Percentiles rank a stretch among this genome's conserved stretches.
Conservation (phyloP, 148 eudicot genomes). For the Camellia granthamiana region DNA sequence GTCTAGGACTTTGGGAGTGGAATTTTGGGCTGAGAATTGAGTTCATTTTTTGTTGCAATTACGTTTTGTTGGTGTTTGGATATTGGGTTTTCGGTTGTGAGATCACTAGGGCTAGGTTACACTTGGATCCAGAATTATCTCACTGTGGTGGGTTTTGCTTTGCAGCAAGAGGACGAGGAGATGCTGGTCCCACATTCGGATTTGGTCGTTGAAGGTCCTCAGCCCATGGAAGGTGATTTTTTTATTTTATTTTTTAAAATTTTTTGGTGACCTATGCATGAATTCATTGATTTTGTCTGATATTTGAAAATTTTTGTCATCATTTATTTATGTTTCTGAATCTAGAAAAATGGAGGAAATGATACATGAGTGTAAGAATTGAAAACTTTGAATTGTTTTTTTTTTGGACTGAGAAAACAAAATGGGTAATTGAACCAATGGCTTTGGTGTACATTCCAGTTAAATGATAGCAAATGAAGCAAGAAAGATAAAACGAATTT, state of each 20-base stretch:
- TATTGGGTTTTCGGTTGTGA: conserved; percentile 8
- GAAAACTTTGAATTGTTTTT: neutral
- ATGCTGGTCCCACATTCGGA: conserved; percentile 85
- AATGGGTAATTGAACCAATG: neutral
- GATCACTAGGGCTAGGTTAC: conserved; percentile 19
- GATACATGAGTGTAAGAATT: neutral
- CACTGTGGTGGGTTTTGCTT: conserved; percentile 12
- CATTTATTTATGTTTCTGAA: neutral
- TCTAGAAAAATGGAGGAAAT: neutral
- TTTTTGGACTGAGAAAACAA: neutral
- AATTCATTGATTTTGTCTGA: conserved; percentile 15
- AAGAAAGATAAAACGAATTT: neutral
- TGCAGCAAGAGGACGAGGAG: conserved; percentile 81
- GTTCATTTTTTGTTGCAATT: conserved; percentile 14
- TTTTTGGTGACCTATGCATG: conserved; percentile 7
- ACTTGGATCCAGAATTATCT: conserved; percentile 8
- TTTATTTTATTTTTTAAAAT: neutral
- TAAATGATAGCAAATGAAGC: neutral
- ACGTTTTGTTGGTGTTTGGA: conserved; percentile 15
- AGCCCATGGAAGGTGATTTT: conserved; percentile 83
- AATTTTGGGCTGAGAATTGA: conserved; percentile 11
- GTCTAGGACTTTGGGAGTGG: conserved; percentile 7
- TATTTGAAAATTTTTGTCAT: neutral
- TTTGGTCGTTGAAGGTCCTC: conserved; percentile 48
- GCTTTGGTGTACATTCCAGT: neutral